These are phyloP conservation scores for Jaapia argillacea DNA, from an alignment of 768 basidiomycete genomes.

Conservation along the genomic window DNA sequence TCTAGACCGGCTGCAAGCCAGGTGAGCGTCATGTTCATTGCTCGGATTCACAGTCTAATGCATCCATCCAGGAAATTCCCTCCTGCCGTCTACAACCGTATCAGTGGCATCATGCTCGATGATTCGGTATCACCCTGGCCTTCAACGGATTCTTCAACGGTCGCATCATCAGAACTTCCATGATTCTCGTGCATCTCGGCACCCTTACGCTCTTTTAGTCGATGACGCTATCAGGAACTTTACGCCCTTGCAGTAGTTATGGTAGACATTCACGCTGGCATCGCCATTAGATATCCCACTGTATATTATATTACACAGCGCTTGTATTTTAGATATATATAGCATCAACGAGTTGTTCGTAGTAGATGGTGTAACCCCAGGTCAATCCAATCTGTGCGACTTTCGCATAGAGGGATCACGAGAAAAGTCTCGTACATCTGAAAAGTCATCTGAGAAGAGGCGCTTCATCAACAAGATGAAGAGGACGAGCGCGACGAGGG, in stretches of 20 bases:
- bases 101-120: constrained; percentile 73
- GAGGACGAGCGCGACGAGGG: constrained; percentile 8
- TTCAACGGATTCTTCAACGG: background rate
- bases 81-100: constrained; percentile 68
- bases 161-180: background rate
- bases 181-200: background rate
- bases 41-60: constrained; percentile 6
- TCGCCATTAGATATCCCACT: too few species aligned
- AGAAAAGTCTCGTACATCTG: background rate
- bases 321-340: background rate
- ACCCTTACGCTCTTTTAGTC: background rate
- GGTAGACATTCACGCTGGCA: too few species aligned
- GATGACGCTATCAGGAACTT: too few species aligned
- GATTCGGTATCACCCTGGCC: constrained; percentile 43
- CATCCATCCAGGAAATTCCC: constrained; percentile 52
- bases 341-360: background rate
- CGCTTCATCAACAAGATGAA: constrained; percentile 13
- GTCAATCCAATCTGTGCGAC: background rate
- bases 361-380: background rate
- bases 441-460: constrained; percentile 6
- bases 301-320: background rate
- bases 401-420: too few species aligned
- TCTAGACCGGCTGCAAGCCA: constrained; percentile 59
- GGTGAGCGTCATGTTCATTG: constrained; percentile 32
- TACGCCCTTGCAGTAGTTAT: background rate